A percentile compares a stretch with the other conserved stretches of the same genome.
Evolutionary conservation across 2,329 filamentous ascomycete species (phyloP).

Genomic region (Aaosphaeria arxii): DNA sequence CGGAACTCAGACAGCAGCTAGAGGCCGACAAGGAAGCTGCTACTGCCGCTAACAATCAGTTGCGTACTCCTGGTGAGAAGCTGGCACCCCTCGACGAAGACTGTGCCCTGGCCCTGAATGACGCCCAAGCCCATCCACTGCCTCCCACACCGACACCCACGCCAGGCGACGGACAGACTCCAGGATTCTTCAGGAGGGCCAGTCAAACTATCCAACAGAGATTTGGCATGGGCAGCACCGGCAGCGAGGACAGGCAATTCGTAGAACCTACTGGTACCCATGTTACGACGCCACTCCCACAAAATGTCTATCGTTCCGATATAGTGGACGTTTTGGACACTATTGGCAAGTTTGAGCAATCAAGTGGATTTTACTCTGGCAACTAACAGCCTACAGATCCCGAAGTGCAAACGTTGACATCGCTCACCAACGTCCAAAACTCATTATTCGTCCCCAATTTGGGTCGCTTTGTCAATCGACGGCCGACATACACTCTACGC

Average conservation of each 20-base stretch:
- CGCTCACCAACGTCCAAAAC: constrained; percentile 85
- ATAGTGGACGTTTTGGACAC: constrained; percentile 68
- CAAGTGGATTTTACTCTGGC: constrained; percentile 4
- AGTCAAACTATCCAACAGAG: constrained; percentile 25
- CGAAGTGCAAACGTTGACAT: constrained; percentile 78
- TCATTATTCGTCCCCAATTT: constrained; percentile 82
- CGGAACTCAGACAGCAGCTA: constrained; percentile 19
- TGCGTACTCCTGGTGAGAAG: constrained; percentile 15
- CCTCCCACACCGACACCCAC: constrained; percentile 24
- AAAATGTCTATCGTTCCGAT: constrained; percentile 55
- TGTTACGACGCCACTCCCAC: constrained; percentile 1
- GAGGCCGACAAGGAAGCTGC: constrained; percentile 13
- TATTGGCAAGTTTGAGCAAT: constrained; percentile 52
- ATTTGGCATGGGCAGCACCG: constrained; percentile 24
- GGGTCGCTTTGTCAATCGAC: constrained; percentile 70
- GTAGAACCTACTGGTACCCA: not conserved
- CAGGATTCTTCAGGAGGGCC: constrained; percentile 23
- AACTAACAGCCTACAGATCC: constrained; percentile 56
- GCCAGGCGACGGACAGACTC: constrained; percentile 12
- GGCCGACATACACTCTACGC: constrained; percentile 74
- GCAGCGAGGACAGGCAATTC: constrained; percentile 8
- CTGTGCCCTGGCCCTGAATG: constrained; percentile 13
- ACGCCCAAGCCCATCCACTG: constrained; percentile 16
- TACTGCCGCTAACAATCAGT: constrained; percentile 7
- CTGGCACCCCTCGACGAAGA: constrained; percentile 28